Evolutionary conservation across 495 filamentous ascomycete genomes (phyloP).

Genomic region (Aspergillus avenaceus): DNA sequence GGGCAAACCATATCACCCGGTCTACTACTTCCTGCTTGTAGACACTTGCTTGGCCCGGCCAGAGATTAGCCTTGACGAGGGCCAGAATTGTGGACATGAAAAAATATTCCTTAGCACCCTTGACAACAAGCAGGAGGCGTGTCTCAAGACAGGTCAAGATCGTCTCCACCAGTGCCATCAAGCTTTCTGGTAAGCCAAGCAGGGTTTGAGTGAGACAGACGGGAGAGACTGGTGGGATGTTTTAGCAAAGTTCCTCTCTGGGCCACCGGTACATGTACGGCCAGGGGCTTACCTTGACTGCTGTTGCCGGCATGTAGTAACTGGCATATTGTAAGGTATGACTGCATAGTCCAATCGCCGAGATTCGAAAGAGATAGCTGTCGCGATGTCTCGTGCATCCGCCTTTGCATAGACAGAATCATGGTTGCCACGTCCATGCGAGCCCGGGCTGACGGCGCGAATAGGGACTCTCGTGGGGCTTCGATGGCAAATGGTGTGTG

Average conservation of each 20-base stretch:
- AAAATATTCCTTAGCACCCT: conserved; percentile 44
- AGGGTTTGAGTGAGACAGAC: conserved; percentile 26
- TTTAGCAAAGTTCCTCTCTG: too few relatives aligned
- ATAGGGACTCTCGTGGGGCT: conserved; percentile 30
- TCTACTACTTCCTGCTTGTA: conserved; percentile 40
- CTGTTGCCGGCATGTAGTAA: conserved; percentile 25
- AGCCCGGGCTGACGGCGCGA: conserved; percentile 34
- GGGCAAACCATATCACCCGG: conserved; percentile 34
- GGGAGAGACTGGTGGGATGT: conserved; percentile 14
- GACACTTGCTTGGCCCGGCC: conserved; percentile 31
- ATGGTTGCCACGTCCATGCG: conserved; percentile 37
- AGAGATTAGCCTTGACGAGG: conserved; percentile 35
- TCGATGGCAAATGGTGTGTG: conserved; percentile 45
- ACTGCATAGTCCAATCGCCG: conserved; percentile 41
- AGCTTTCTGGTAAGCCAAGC: conserved; percentile 32
- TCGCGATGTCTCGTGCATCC: conserved; percentile 29
- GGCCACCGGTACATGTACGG: too few relatives aligned
- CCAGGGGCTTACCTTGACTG: conserved; percentile 5
- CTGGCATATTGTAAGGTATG: conserved; percentile 36
- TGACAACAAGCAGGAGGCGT: conserved; percentile 32
- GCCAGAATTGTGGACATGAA: conserved; percentile 40
- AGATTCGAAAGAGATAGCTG: conserved; percentile 34
- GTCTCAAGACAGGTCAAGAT: conserved; percentile 32
- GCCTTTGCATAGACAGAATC: conserved; percentile 36
- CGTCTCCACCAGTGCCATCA: conserved; percentile 34